These are phyloP conservation scores for Xylariales sp. DNA, from an alignment of 2,329 filamentous ascomycete species.

Conservation along the genomic window DNA sequence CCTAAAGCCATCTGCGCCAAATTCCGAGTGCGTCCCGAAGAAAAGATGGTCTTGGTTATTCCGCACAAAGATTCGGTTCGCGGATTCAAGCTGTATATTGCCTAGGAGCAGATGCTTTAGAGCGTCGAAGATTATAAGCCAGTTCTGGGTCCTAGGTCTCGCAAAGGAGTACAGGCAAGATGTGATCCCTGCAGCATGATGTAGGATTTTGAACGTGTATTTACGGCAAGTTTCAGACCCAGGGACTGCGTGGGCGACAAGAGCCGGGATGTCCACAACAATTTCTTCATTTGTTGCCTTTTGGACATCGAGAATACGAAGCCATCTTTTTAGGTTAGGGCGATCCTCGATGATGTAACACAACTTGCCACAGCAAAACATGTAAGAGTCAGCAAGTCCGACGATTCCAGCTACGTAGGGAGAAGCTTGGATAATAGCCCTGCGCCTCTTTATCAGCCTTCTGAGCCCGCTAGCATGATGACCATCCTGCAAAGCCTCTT, in stretches of 20 bases:
- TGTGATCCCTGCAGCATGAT: constrained; percentile 53
- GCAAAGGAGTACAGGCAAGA: constrained; percentile 51
- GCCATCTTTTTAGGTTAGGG: constrained; percentile 20
- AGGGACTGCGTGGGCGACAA: constrained; percentile 32
- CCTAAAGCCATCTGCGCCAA: constrained; percentile 47
- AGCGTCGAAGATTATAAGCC: constrained; percentile 49
- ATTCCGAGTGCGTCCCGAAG: constrained; percentile 58
- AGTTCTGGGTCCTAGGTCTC: constrained; percentile 33
- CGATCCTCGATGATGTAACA: constrained; percentile 54
- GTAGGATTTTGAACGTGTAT: constrained; percentile 49
- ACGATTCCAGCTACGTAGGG: constrained; percentile 60
- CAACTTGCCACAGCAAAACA: constrained; percentile 59
- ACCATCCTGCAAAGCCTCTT: constrained; percentile 23
- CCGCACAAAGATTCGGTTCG: constrained; percentile 60
- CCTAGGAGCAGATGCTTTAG: constrained; percentile 35
- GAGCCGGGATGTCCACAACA: constrained; percentile 47
- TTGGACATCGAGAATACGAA: constrained; percentile 58
- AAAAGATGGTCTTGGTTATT: constrained; percentile 59
- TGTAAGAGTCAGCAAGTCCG: constrained; percentile 55
- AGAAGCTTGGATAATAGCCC: constrained; percentile 54
- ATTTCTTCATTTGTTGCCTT: constrained; percentile 42
- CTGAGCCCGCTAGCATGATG: constrained; percentile 50
- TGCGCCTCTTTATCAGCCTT: constrained; percentile 55
- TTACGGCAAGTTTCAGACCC: constrained; percentile 28
- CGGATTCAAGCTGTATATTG: constrained; percentile 36